Evolutionary conservation across 371 early-diverging fungal species (phyloP).

Genomic region (Syncephalastrum sp.): DNA sequence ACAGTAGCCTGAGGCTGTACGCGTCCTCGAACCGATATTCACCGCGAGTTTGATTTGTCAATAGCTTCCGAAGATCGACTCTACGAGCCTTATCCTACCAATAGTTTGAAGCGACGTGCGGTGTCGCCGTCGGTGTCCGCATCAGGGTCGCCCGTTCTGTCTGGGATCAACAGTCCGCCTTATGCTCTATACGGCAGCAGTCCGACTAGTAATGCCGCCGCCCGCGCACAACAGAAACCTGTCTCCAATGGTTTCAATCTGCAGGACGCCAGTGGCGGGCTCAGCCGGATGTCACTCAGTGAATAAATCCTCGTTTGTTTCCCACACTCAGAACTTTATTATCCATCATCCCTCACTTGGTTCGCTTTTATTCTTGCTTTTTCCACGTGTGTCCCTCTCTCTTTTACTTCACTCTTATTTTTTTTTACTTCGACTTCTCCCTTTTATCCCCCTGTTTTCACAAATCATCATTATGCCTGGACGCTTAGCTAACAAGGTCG

Average conservation of each 20-base stretch:
- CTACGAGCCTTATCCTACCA: constrained; percentile 34
- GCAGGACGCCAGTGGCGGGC: constrained; percentile 45
- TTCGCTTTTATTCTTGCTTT: neutral
- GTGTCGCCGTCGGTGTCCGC: constrained; percentile 47
- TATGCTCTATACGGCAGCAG: constrained; percentile 22
- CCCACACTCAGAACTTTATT: neutral
- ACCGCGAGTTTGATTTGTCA: neutral
- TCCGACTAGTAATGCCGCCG: constrained; percentile 30
- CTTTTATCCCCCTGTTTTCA: constrained; percentile 5
- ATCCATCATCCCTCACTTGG: neutral
- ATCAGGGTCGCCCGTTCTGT: constrained; percentile 39
- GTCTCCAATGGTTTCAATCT: constrained; percentile 28
- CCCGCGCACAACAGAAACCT: constrained; percentile 32
- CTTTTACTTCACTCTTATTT: constrained; percentile 4
- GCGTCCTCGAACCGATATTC: no score
- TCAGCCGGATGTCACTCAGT: constrained; percentile 44
- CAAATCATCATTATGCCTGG: constrained; percentile 5
- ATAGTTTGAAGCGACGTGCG: constrained; percentile 38
- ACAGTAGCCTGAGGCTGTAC: neutral
- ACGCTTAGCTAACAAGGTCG: constrained; percentile 69
- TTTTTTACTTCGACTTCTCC: neutral
- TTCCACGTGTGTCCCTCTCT: neutral
- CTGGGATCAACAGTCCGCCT: constrained; percentile 39
- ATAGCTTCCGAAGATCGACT: constrained; percentile 40
- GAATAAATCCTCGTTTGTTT: constrained; percentile 22